These are phyloP conservation scores for Rosa persica DNA, from an alignment of 306 rosid genomes.

Conservation along the genomic window DNA sequence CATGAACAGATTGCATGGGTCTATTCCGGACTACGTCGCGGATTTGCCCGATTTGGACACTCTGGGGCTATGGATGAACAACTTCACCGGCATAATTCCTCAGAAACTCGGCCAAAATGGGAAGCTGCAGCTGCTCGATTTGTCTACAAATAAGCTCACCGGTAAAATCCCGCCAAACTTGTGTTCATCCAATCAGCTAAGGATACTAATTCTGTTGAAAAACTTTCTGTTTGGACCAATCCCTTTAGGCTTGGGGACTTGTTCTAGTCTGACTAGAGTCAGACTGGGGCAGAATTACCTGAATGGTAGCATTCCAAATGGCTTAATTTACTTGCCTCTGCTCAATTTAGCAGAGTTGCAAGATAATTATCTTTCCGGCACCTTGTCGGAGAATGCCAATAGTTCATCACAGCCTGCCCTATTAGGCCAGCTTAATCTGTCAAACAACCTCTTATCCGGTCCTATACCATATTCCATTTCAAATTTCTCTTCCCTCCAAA, in stretches of 20 bases:
- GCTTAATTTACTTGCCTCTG: conserved; percentile 71
- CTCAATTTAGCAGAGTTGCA: conserved; percentile 68
- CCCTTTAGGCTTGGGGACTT: conserved; percentile 64
- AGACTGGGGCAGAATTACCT: conserved; percentile 74
- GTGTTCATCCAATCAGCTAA: conserved; percentile 65
- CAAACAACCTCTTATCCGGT: conserved; percentile 75
- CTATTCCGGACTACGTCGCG: conserved; percentile 73
- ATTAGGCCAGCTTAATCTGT: conserved; percentile 65
- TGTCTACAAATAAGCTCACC: conserved; percentile 88
- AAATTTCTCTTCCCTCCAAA: conserved; percentile 63
- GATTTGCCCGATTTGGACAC: conserved; percentile 60
- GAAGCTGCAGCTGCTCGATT: conserved; percentile 66
- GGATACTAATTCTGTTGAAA: conserved; percentile 60
- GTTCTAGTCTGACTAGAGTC: conserved; percentile 67
- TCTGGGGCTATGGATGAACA: conserved; percentile 78
- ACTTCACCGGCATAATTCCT: conserved; percentile 82
- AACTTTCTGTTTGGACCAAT: conserved; percentile 83
- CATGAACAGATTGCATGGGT: conserved; percentile 78
- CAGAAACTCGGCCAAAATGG: conserved; percentile 65
- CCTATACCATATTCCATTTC: conserved; percentile 62
- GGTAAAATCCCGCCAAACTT: conserved; percentile 66
- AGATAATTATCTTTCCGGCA: conserved; percentile 68
- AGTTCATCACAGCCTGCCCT: conserved; percentile 47
- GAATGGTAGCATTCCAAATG: conserved; percentile 81
- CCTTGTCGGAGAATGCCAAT: conserved; percentile 58